phyloP scores from a whole-genome alignment of 768 basidiomycete species.

The Agaricus subrufescens region DNA sequence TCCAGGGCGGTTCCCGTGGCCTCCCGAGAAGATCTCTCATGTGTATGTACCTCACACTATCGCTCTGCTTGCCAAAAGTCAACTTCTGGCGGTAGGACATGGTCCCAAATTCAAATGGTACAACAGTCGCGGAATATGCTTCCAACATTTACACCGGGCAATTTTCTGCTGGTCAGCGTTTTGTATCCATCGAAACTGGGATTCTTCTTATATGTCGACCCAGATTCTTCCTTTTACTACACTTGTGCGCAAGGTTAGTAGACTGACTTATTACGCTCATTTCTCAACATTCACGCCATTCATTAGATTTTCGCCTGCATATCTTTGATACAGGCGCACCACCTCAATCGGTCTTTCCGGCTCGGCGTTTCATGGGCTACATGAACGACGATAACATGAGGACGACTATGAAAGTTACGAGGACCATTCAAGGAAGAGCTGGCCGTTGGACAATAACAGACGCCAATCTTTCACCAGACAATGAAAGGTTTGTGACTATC shows the following conservation, averaged over 20 bases:
- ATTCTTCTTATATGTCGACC: constrained; percentile 2
- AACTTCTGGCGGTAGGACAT: constrained; percentile 42
- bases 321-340: constrained; percentile 76
- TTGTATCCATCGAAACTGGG: neutral
- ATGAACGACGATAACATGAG: constrained; percentile 25
- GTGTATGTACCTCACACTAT: neutral
- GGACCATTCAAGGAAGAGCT: constrained; percentile 70
- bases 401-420: constrained; percentile 41
- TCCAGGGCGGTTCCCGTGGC: constrained; percentile 23
- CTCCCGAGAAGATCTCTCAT: constrained; percentile 5
- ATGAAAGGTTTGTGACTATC: constrained; percentile 57
- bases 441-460: constrained; percentile 96
- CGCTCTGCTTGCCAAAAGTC: neutral
- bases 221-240: constrained; percentile 90
- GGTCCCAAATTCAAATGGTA: constrained; percentile 77
- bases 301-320: constrained; percentile 81
- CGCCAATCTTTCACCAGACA: constrained; percentile 84
- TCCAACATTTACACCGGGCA: constrained; percentile 83
- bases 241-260: constrained; percentile 77
- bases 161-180: constrained; percentile 59
- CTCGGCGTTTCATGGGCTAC: constrained; percentile 8
- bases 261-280: neutral
- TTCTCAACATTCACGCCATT: neutral
- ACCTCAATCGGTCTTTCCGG: constrained; percentile 19
- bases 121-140: constrained; percentile 67